These are phyloP conservation scores for Coemansia sp. DNA, from an alignment of 192 early-diverging fungal species.

Conservation along the genomic window DNA sequence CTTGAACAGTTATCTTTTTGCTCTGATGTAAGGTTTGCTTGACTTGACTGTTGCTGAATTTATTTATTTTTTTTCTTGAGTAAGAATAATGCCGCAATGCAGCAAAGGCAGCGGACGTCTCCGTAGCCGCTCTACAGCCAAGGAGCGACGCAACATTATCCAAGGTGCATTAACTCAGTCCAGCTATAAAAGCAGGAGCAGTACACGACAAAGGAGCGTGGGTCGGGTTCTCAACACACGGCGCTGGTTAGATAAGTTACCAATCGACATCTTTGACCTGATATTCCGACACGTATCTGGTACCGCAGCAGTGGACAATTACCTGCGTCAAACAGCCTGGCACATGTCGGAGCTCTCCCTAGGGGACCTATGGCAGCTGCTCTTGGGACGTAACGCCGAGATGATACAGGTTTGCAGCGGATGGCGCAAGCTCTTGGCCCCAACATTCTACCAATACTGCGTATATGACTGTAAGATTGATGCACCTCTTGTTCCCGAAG, in stretches of 20 bases:
- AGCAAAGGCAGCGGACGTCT: too few species aligned
- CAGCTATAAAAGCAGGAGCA: neutral
- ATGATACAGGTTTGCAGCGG: conserved; percentile 15
- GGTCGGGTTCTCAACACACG: neutral
- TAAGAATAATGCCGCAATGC: too few species aligned
- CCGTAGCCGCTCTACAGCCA: too few species aligned
- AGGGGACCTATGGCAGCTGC: neutral
- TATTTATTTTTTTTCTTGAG: too few species aligned
- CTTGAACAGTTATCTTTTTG: too few species aligned
- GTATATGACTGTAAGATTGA: conserved; percentile 14
- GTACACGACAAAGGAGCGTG: neutral
- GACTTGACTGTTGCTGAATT: too few species aligned
- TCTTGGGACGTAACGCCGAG: neutral
- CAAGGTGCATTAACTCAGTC: neutral
- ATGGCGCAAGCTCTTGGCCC: conserved; percentile 15
- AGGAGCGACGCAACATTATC: too few species aligned
- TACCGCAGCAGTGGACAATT: conserved; percentile 3
- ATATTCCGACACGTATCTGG: conserved; percentile 22
- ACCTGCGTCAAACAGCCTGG: neutral
- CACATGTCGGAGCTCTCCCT: neutral
- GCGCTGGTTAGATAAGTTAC: conserved; percentile 11
- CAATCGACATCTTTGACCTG: conserved; percentile 6
- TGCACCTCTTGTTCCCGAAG: conserved; percentile 1
- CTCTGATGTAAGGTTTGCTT: too few species aligned
- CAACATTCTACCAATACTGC: conserved; percentile 15